A percentile compares a stretch with the other conserved stretches of the same genome.
phyloP scores from a whole-genome alignment of 192 early-diverging fungal genomes.

The Funneliformis mosseae region DNA sequence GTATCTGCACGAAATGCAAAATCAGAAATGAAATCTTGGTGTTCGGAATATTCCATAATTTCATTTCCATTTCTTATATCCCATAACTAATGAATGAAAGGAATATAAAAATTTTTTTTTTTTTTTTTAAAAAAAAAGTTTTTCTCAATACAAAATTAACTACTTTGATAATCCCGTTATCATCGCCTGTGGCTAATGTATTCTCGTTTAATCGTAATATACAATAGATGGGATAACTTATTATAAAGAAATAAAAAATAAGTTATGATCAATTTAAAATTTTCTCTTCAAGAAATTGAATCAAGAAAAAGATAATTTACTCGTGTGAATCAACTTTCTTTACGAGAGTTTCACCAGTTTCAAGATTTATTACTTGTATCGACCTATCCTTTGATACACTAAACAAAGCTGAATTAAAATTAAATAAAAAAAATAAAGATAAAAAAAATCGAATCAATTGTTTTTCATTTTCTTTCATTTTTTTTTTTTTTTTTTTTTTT shows the following conservation, averaged over 20 bases:
- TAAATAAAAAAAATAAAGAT: neutral
- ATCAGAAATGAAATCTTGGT: constrained; percentile 93
- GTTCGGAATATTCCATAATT: constrained; percentile 78
- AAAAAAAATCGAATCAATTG: too few relatives aligned
- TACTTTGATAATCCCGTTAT: constrained; percentile 85
- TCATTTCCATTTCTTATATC: constrained; percentile 79
- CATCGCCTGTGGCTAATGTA: constrained; percentile 91
- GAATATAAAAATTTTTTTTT: neutral
- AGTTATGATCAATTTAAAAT: neutral
- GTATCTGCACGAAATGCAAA: constrained; percentile 71
- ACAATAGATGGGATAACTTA: constrained; percentile 78
- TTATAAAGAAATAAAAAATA: neutral
- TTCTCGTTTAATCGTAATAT: constrained; percentile 72
- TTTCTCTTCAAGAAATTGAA: neutral
- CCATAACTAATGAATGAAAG: constrained; percentile 69
- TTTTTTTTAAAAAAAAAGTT: neutral
- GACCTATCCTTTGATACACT: constrained; percentile 86
- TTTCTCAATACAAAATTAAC: neutral
- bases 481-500: neutral
- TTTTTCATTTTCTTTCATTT: too few relatives aligned
- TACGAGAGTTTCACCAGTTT: constrained; percentile 70
- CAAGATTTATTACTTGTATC: constrained; percentile 75
- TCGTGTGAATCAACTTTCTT: constrained; percentile 83
- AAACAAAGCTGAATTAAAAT: constrained; percentile 57
- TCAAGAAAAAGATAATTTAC: constrained; percentile 47